These are phyloP conservation scores for Fusarium dlaminii DNA, from an alignment of 2,329 filamentous ascomycete genomes.

Conservation along the genomic window DNA sequence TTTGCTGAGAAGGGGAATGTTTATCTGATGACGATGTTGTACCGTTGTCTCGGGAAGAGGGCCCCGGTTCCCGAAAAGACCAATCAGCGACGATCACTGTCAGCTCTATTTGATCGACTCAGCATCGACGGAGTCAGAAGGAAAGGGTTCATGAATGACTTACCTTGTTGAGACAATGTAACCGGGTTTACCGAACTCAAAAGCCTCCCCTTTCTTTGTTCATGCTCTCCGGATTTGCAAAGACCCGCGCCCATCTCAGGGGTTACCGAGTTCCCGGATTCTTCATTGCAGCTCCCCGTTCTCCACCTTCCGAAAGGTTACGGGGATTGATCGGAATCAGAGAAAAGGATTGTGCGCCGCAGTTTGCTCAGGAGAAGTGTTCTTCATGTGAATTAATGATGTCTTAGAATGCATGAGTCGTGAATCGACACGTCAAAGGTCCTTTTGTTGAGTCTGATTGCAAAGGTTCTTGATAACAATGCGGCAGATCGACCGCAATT, in stretches of 20 bases:
- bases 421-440: background rate
- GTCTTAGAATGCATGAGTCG: background rate
- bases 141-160: background rate
- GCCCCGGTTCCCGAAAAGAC: background rate
- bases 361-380: background rate
- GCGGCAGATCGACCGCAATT: background rate
- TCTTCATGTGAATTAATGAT: rapidly evolving
- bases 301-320: background rate
- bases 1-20: background rate
- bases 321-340: background rate
- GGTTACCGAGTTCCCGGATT: background rate
- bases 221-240: background rate
- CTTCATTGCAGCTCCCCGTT: background rate
- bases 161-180: background rate
- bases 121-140: background rate
- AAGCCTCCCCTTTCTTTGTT: background rate
- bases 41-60: background rate
- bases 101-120: background rate
- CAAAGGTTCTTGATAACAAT: background rate
- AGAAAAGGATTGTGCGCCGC: background rate
- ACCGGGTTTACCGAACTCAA: background rate
- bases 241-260: background rate
- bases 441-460: background rate
- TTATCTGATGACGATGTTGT: background rate
- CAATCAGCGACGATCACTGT: background rate